Evolutionary conservation across 331 rosid species (phyloP).

Genomic region (Ulmus americana): DNA sequence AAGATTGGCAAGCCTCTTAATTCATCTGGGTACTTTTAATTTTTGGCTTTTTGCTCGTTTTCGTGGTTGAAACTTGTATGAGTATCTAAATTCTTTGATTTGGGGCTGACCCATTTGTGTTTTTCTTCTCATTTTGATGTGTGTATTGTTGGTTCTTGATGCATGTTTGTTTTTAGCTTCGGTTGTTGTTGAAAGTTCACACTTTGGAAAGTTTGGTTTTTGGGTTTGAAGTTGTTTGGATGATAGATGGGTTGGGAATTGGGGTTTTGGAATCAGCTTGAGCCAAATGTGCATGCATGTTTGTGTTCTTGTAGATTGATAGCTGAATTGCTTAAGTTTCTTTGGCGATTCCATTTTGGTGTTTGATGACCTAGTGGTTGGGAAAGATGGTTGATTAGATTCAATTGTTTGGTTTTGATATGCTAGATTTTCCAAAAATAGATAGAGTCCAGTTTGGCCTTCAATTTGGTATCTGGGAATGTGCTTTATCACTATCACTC

Average conservation of each 20-base stretch:
- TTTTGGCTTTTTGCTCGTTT: conserved; percentile 17
- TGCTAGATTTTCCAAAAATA: conserved; percentile 14
- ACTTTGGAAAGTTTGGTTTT: conserved; percentile 19
- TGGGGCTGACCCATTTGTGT: conserved; percentile 26
- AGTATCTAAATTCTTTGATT: conserved; percentile 23
- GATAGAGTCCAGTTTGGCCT: conserved; percentile 10
- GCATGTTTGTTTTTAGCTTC: conserved; percentile 25
- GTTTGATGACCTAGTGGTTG: conserved; percentile 20
- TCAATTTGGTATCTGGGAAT: conserved; percentile 17
- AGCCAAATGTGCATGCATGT: conserved; percentile 53
- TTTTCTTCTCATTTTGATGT: conserved; percentile 26
- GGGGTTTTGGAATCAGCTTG: conserved; percentile 30
- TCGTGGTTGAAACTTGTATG: conserved; percentile 27
- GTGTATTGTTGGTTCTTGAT: conserved; percentile 27
- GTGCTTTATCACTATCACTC: conserved; percentile 7
- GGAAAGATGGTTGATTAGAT: conserved; percentile 26
- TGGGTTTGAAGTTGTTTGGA: conserved; percentile 26
- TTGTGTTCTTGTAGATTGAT: conserved; percentile 20
- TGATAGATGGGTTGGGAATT: conserved; percentile 36
- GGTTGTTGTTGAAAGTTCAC: conserved; percentile 26
- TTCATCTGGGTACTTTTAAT: conserved; percentile 26
- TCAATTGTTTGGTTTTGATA: conserved; percentile 14
- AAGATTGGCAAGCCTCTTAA: conserved; percentile 46
- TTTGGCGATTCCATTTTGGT: conserved; percentile 23
- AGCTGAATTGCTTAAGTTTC: conserved; percentile 14